A percentile compares a stretch with the other conserved stretches of the same genome.
phyloP scores from a whole-genome alignment of 768 basidiomycete species.

The Collybiopsis luxurians region DNA sequence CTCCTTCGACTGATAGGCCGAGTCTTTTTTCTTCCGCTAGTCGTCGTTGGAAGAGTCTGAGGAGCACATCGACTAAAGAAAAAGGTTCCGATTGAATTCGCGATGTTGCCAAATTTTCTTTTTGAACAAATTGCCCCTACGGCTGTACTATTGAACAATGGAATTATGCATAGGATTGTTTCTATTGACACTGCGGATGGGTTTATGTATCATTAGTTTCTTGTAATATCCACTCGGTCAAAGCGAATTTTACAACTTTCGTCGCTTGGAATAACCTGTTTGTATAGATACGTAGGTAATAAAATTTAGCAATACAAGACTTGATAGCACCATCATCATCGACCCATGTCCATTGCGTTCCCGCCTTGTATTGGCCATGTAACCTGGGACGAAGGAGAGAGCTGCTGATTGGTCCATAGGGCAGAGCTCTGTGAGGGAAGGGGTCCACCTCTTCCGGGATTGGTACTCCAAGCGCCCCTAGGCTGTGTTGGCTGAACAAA shows the following conservation, averaged over 20 bases:
- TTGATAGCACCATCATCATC: conserved; percentile 17
- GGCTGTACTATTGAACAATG: no score
- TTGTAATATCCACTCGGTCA: no score
- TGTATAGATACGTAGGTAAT: no score
- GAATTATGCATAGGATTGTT: no score
- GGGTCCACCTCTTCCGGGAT: conserved; percentile 26
- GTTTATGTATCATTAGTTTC: no score
- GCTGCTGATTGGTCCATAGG: conserved; percentile 38
- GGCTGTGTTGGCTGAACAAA: conserved; percentile 42
- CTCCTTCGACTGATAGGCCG: not conserved
- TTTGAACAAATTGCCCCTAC: no score
- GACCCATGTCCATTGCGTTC: conserved; percentile 35
- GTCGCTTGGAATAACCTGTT: no score
- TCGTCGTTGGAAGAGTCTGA: conserved; percentile 1
- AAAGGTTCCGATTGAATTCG: not conserved
- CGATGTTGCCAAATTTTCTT: no score
- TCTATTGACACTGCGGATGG: no score
- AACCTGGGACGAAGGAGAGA: conserved; percentile 37
- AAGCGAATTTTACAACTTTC: no score
- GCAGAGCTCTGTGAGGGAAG: conserved; percentile 29
- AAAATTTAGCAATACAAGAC: not conserved
- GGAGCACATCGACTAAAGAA: not conserved
- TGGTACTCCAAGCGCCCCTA: conserved; percentile 29
- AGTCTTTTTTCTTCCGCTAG: not conserved
- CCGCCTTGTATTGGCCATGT: conserved; percentile 41